Percentiles rank a stretch among this genome's conserved stretches.
phyloP scores from a whole-genome alignment of 2,329 filamentous ascomycete species.

The Shiraia bambusicola region DNA sequence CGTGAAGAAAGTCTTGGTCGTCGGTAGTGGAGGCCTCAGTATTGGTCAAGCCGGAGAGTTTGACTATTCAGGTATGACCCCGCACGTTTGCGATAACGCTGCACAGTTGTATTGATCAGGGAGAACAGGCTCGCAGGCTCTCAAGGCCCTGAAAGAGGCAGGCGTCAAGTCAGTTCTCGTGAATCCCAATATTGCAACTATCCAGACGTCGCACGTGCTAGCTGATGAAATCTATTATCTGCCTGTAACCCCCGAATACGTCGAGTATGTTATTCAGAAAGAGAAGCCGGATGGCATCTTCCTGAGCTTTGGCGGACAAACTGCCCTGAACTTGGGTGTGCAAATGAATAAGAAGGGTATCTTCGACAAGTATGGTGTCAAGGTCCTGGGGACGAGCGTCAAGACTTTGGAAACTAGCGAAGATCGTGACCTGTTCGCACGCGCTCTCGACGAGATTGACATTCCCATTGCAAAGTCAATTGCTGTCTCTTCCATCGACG shows the following conservation, averaged over 20 bases:
- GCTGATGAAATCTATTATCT: conserved; percentile 98
- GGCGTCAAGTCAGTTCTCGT: conserved; percentile 89
- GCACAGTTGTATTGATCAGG: conserved; percentile 16
- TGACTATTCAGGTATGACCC: conserved; percentile 82
- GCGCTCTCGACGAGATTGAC: conserved; percentile 93
- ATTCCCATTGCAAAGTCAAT: conserved; percentile 97
- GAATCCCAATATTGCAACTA: conserved; percentile 98
- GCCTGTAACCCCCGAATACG: conserved; percentile 95
- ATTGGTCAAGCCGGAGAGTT: conserved; percentile 99
- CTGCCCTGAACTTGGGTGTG: conserved; percentile 92
- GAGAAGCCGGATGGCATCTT: conserved; percentile 97
- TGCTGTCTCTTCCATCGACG: conserved; percentile 86
- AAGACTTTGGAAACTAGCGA: conserved; percentile 92
- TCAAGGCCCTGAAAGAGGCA: conserved; percentile 96
- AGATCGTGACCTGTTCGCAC: conserved; percentile 93
- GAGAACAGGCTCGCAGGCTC: conserved; percentile 78
- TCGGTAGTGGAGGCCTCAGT: conserved; percentile 90
- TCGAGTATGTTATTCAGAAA: conserved; percentile 94
- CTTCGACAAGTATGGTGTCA: conserved; percentile 93
- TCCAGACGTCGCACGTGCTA: conserved; percentile 94
- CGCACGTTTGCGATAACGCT: not conserved
- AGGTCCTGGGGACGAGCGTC: conserved; percentile 92
- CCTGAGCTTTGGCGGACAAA: conserved; percentile 96
- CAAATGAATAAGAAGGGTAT: conserved; percentile 95
- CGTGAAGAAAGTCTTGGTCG: conserved; percentile 96